Base-by-base conservation (phyloP, 805 yeast genomes). In the Candida odintsovae region DNA sequence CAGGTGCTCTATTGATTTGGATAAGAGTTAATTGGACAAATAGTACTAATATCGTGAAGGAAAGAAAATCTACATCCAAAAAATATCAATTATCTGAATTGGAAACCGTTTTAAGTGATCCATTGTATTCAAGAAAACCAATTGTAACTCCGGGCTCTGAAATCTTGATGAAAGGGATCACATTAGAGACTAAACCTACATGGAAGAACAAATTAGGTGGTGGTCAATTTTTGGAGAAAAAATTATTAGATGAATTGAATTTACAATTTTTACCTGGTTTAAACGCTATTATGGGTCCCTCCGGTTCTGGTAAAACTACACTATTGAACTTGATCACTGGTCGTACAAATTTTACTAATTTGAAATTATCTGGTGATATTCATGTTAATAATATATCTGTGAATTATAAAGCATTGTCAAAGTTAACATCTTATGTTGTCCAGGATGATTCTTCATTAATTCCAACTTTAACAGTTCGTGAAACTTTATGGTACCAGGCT, bases 281-380 rank as follows among this genome's bases (percentile, higher is more conserved):
- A 10, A 85, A 83, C 57, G 87, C 83, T 5, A 83, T 85, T 39
- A 77, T 85, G 82, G 94, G 94, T 0, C 90, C 92, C 0, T 83
- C 90, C 1, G 92, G 92, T 0, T 79, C 86, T 0, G 94, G 92
- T 10, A 85, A 85, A 57, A 80, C 89, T 0, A 78, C 90, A 0
- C 59, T 86, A 39, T 64, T 85, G 51, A 85, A 82, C 57, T 64
- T 73, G 33, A 66, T 85, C 18, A 80, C 94, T 19, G 79, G 82
- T 20, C 70, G 94, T 44, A 67, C 53, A 36, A 60, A 45, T 59
- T 68, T 42, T 7, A 57, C 66, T 2, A 45, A 62, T 4, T 26
- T 53, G 29, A 20, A 45, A 3, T 33, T 54, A 18, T 43, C 52
- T n/a, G 86, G 87, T 4, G 52, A 57, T 2, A 63, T 81, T 13